A percentile compares a stretch with the other conserved stretches of the same genome.
Conservation (phyloP, 1,139 yeast genomes). For the Saccharomyces hybrid region DNA sequence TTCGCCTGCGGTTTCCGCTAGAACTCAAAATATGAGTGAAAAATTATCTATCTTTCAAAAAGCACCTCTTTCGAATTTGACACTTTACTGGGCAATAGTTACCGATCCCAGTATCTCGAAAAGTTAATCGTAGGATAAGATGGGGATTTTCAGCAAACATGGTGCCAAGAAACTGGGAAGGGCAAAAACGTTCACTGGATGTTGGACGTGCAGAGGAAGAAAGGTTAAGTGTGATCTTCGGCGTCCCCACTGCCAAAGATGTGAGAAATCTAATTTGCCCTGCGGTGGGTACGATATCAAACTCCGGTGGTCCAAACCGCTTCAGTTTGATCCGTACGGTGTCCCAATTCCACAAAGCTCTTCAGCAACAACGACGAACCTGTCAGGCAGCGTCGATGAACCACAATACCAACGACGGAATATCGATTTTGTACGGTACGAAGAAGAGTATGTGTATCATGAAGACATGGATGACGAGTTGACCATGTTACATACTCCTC, state of each 20-base stretch:
- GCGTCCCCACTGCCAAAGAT: slow-evolving; percentile 46
- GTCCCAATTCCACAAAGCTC: slow-evolving; percentile 28
- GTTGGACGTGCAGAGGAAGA: slow-evolving; percentile 55
- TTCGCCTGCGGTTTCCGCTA: slow-evolving; percentile 1
- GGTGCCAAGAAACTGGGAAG: slow-evolving; percentile 9
- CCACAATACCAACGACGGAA: slow-evolving; percentile 47
- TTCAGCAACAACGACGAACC: slow-evolving; percentile 14
- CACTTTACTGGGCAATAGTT: background rate
- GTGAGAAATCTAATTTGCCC: slow-evolving; percentile 46
- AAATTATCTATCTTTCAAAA: background rate
- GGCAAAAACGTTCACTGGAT: slow-evolving; percentile 48
- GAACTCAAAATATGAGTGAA: background rate
- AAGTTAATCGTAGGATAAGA: background rate
- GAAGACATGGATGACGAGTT: slow-evolving; percentile 78
- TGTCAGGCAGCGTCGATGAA: slow-evolving; percentile 13
- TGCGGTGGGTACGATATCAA: slow-evolving; percentile 84
- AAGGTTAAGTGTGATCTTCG: slow-evolving; percentile 54
- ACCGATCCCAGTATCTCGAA: background rate
- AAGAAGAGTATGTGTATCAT: slow-evolving; percentile 57
- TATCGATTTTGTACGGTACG: slow-evolving; percentile 65
- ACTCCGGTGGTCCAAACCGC: slow-evolving; percentile 64
- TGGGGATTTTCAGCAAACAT: slow-evolving; percentile 3
- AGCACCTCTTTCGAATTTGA: background rate
- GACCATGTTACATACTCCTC: slow-evolving; percentile 50
- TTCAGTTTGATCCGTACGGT: slow-evolving; percentile 39